A percentile compares a stretch with the other conserved stretches of the same genome.
Evolutionary conservation across 148 eudicot genomes (phyloP).

Genomic region (Silene latifolia): DNA sequence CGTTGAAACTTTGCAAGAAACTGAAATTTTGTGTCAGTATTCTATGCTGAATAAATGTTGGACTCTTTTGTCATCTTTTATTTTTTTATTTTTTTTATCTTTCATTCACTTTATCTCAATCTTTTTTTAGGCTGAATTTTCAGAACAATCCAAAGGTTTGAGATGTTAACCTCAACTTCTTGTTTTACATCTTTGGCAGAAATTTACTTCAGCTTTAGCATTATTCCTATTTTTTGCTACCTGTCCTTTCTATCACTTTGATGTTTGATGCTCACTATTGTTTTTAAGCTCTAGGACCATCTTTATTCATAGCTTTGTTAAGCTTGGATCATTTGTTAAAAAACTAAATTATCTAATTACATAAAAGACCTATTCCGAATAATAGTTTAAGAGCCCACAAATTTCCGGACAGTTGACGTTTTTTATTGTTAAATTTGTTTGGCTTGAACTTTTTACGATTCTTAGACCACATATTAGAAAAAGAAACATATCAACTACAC

Average conservation of each 20-base stretch:
- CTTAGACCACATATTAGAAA: too few species aligned
- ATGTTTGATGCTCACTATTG: constrained; percentile 16
- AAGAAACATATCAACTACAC: too few species aligned
- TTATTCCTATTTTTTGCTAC: constrained; percentile 23
- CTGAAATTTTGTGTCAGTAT: constrained; percentile 20
- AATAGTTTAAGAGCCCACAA: too few species aligned
- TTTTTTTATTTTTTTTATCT: too few species aligned
- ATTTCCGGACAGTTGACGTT: too few species aligned
- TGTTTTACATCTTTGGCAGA: constrained; percentile 16
- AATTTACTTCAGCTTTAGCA: constrained; percentile 18
- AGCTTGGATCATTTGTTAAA: too few species aligned
- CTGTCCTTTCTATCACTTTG: constrained; percentile 21
- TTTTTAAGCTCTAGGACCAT: not conserved
- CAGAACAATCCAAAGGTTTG: constrained; percentile 29
- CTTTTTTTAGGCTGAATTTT: constrained; percentile 14
- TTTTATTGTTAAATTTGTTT: too few species aligned
- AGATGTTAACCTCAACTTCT: constrained; percentile 24
- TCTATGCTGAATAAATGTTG: constrained; percentile 22
- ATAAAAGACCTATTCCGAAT: too few species aligned
- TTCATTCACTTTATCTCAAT: not conserved
- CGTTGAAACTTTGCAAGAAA: not conserved
- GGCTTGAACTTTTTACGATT: too few species aligned
- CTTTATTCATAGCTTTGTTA: too few species aligned
- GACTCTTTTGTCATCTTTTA: constrained; percentile 14
- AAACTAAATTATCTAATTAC: too few species aligned